Percentiles rank a stretch among this genome's conserved stretches.
Conservation (phyloP, 352 stramenopile genomes). For the Elongisporangium undulatum region DNA sequence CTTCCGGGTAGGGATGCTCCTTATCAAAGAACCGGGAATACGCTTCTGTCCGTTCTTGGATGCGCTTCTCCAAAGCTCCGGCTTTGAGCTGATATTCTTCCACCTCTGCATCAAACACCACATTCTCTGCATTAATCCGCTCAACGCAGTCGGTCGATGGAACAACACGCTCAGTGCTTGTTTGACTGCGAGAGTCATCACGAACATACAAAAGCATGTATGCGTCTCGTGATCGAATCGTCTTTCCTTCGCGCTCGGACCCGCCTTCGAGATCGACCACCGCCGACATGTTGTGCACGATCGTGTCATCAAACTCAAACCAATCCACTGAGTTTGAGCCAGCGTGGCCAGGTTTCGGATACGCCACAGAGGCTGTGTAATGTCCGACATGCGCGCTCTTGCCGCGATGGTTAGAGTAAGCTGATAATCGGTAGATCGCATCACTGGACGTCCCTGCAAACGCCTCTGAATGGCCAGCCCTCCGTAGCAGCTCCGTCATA, state of each 20-base stretch:
- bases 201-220: conserved; percentile 86
- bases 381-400: conserved; percentile 80
- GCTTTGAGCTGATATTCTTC: conserved; percentile 37
- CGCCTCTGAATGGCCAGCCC: conserved; percentile 30
- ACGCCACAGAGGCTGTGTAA: conserved; percentile 80
- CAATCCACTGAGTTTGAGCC: conserved; percentile 28
- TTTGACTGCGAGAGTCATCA: conserved; percentile 16
- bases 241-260: conserved; percentile 43
- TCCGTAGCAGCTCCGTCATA: conserved; percentile 58
- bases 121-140: conserved; percentile 49
- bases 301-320: conserved; percentile 84
- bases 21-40: conserved; percentile 66
- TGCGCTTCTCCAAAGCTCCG: conserved; percentile 40
- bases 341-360: conserved; percentile 19
- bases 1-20: conserved; percentile 32
- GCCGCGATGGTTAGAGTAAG: conserved; percentile 79
- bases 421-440: conserved; percentile 64
- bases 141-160: conserved; percentile 31
- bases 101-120: conserved; percentile 44
- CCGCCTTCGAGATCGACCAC: conserved; percentile 32
- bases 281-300: conserved; percentile 48
- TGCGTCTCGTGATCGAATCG: conserved; percentile 68
- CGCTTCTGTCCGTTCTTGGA: conserved; percentile 41
- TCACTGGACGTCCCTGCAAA: conserved; percentile 28
- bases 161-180: not conserved